phyloP scores from a whole-genome alignment of 179 eudicot genomes.

The Spergularia azorica region DNA sequence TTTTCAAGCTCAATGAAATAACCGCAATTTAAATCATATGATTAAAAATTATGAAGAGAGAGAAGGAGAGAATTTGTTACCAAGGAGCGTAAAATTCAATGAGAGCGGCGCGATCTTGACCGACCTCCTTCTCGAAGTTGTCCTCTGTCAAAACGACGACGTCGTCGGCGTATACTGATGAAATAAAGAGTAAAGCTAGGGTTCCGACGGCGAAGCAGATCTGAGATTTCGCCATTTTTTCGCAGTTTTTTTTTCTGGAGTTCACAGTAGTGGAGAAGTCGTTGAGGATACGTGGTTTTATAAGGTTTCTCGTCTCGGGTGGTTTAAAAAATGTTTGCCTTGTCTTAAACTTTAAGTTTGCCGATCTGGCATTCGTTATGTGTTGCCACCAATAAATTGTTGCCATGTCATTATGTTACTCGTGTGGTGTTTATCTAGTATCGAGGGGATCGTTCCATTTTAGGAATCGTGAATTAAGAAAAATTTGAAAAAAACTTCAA shows the following conservation, averaged over 20 bases:
- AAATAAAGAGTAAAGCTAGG: constrained; percentile 43
- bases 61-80: constrained; percentile 28
- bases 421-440: too few relatives aligned
- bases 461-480: too few relatives aligned
- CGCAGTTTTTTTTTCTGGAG: background rate
- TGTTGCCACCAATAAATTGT: too few relatives aligned
- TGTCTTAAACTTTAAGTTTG: too few relatives aligned
- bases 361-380: too few relatives aligned
- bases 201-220: constrained; percentile 49
- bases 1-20: background rate
- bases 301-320: too few relatives aligned
- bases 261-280: background rate
- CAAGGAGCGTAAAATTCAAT: constrained; percentile 91
- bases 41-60: background rate
- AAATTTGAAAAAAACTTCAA: too few relatives aligned
- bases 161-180: constrained; percentile 54
- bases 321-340: too few relatives aligned
- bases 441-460: too few relatives aligned
- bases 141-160: constrained; percentile 74
- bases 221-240: constrained; percentile 46
- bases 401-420: too few relatives aligned
- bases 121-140: constrained; percentile 76
- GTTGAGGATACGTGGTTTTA: constrained; percentile 7
- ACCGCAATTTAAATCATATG: too few relatives aligned
- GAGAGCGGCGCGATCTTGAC: constrained; percentile 80